Evolutionary conservation across 2,329 filamentous ascomycete species (phyloP), one percentile per base, ranked within the genome.

Genomic region (Hansfordia pulvinata): DNA sequence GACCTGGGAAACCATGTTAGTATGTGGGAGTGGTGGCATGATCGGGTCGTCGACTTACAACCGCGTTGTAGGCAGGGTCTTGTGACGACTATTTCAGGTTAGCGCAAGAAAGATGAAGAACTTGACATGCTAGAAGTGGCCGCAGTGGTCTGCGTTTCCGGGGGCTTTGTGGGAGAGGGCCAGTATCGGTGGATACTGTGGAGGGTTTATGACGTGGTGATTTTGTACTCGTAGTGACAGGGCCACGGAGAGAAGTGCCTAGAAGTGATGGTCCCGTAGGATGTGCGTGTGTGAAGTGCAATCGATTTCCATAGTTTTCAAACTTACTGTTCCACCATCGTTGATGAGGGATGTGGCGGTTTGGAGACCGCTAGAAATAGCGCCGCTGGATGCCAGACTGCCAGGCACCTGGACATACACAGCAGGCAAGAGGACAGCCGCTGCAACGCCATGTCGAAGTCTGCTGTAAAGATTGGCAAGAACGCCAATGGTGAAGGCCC

Each of bases 401-500:
- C 64, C 69, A 0, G 71, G 71, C 15, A 76, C 71, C 35, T 74
- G 70, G 2, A 76, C 67, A 35, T 92, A 92, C 35, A 93, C 92
- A 5, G 79, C 85, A 0, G 85, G 85, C 8, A 93, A 56, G 62
- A 93, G 82, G 2, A 81, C 78, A 0, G 83, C 82, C 0, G 84
- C 84, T 0, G 85, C 85, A 3, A 93, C 68, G 2, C 79, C 80
- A 46, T 86, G 75, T 13, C 67, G 58, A 17, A 60, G 39, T 7
- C 39, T 33, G 15, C 36, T 76, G 54, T 90, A 88, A 3, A 84
- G 45, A 38, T 92, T 92, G 3, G 81, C 82, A 26, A 84, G 55
- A 18, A 86, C 66, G 8, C 83, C 83, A 10, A 92, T 72, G 1
- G 71, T 68, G 26, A 92, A 63, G 0, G 83, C 81, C 17, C 80